Conservation (phyloP, 2,329 filamentous ascomycete species). For the Pseudocercospora vitis region DNA sequence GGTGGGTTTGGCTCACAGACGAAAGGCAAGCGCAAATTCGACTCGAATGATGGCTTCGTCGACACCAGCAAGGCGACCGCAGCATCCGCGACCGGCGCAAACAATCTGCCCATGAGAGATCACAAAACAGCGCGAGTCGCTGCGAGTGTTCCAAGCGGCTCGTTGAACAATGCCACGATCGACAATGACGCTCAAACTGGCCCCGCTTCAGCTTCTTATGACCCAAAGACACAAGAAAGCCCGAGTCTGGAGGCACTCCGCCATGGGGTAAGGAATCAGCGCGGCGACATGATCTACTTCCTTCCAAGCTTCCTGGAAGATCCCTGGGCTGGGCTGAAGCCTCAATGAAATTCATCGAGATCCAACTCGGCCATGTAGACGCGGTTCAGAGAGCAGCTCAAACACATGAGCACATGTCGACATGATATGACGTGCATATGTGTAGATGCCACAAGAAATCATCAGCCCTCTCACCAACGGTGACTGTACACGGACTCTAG, state of each 20-base stretch:
- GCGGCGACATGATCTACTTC: constrained; percentile 69
- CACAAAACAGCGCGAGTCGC: not conserved
- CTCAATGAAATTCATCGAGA: not conserved
- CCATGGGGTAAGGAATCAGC: constrained; percentile 45
- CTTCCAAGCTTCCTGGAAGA: constrained; percentile 69
- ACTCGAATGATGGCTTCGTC: constrained; percentile 52
- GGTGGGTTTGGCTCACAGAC: constrained; percentile 63
- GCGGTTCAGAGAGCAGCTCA: not conserved
- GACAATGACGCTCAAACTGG: no score
- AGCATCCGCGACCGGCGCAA: constrained; percentile 39
- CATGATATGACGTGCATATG: no score
- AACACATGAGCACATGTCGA: not conserved
- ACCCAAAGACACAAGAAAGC: constrained; percentile 13
- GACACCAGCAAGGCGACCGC: constrained; percentile 38
- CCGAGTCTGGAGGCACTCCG: constrained; percentile 41
- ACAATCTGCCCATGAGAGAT: constrained; percentile 29
- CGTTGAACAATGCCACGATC: no score
- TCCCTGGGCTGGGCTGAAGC: constrained; percentile 59
- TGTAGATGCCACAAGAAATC: no score
- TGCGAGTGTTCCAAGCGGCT: no score
- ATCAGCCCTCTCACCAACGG: no score
- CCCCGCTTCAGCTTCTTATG: not conserved
- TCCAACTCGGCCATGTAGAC: no score
- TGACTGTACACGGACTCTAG: no score
- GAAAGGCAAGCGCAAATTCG: constrained; percentile 71